These are phyloP conservation scores for Arachnomyces sp. DNA, from an alignment of 2,329 filamentous ascomycete species.

Conservation along the genomic window DNA sequence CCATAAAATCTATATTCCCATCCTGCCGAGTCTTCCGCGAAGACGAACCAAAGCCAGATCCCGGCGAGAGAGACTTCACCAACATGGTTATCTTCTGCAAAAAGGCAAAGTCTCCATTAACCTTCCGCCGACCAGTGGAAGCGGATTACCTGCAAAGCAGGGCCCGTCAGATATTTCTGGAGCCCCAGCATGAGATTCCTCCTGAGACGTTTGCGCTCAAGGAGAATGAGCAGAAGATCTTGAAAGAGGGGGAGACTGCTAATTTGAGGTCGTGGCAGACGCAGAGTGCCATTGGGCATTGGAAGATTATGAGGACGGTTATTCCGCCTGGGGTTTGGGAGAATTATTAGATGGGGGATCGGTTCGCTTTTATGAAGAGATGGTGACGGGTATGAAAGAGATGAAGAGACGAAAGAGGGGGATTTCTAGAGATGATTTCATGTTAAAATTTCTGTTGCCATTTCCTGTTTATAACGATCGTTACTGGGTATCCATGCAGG, in stretches of 20 bases:
- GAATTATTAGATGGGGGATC: slow-evolving; percentile 55
- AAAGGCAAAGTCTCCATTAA: slow-evolving; percentile 49
- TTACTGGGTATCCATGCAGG: neutral
- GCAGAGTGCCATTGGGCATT: slow-evolving; percentile 73
- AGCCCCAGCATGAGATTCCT: slow-evolving; percentile 63
- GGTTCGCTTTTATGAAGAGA: neutral
- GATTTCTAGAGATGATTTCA: neutral
- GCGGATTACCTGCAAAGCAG: slow-evolving; percentile 65
- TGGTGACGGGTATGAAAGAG: neutral
- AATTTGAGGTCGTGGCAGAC: slow-evolving; percentile 64
- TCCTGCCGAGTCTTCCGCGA: slow-evolving; percentile 85
- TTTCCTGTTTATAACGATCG: neutral
- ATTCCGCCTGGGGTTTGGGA: slow-evolving; percentile 75
- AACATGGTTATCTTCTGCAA: slow-evolving; percentile 96
- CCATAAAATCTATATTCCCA: slow-evolving; percentile 75
- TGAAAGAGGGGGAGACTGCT: slow-evolving; percentile 48
- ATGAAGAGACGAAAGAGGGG: too few relatives aligned
- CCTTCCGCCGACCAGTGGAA: slow-evolving; percentile 57
- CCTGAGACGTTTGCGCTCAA: slow-evolving; percentile 24
- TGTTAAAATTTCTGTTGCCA: slow-evolving; percentile 2
- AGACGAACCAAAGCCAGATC: slow-evolving; percentile 45
- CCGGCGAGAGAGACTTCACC: slow-evolving; percentile 62
- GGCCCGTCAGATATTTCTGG: slow-evolving; percentile 60
- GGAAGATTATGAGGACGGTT: slow-evolving; percentile 82
- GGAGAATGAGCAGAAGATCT: slow-evolving; percentile 37